Evolutionary conservation across 2,329 filamentous ascomycete species (phyloP).

Genomic region (Fusarium sambucinum): DNA sequence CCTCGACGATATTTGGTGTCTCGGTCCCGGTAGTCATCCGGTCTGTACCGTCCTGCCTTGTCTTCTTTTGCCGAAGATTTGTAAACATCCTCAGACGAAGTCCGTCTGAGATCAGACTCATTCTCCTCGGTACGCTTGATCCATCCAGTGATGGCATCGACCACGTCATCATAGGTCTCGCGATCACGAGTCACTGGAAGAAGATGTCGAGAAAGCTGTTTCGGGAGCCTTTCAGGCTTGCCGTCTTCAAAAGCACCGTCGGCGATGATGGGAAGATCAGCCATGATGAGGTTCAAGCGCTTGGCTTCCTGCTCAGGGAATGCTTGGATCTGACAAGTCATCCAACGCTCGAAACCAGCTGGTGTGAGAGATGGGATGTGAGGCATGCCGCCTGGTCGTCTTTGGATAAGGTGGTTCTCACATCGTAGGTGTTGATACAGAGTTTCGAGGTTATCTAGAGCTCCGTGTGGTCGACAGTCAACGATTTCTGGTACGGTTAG

Average conservation of each 20-base stretch:
- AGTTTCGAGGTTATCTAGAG: conserved; percentile 52
- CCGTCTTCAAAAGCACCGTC: conserved; percentile 69
- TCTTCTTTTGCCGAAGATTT: conserved; percentile 32
- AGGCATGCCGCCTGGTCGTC: conserved; percentile 63
- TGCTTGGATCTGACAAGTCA: conserved; percentile 77
- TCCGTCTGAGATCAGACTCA: conserved; percentile 25
- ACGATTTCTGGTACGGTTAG: conserved; percentile 62
- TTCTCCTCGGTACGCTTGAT: conserved; percentile 39
- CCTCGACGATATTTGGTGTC: conserved; percentile 35
- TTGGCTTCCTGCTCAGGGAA: conserved; percentile 81
- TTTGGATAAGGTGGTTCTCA: conserved; percentile 75
- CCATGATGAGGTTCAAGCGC: conserved; percentile 75
- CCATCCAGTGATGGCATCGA: conserved; percentile 67
- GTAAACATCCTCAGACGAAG: conserved; percentile 33
- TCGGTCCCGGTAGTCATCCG: conserved; percentile 39
- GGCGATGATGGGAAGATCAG: conserved; percentile 75
- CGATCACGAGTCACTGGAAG: conserved; percentile 72
- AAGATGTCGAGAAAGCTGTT: conserved; percentile 79
- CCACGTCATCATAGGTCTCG: conserved; percentile 69
- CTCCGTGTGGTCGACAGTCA: conserved; percentile 52
- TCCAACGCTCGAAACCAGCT: conserved; percentile 77
- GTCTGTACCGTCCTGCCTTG: conserved; percentile 22
- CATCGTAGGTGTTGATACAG: conserved; percentile 68
- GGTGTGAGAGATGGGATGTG: conserved; percentile 74
- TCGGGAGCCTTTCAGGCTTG: conserved; percentile 79